Percentiles rank a stretch among this genome's conserved stretches.
These are phyloP conservation scores for Mycena indigotica DNA, from an alignment of 768 basidiomycete species.

Conservation along the genomic window DNA sequence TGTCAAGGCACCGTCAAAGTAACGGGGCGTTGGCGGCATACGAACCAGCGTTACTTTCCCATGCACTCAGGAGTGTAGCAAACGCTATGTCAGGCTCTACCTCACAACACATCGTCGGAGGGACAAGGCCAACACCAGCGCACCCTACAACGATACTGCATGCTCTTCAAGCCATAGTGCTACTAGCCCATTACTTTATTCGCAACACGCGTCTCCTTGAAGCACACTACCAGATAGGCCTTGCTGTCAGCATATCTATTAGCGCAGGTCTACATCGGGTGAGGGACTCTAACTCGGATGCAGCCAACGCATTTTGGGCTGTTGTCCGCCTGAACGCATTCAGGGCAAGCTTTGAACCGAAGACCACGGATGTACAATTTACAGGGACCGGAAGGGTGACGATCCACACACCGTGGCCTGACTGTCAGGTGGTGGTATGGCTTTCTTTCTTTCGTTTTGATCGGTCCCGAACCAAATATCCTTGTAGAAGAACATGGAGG, in stretches of 20 bases:
- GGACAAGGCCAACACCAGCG: slow-evolving; percentile 13
- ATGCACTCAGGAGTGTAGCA: slow-evolving; percentile 35
- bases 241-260: slow-evolving; percentile 36
- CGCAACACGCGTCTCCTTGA: slow-evolving; percentile 39
- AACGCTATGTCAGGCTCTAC: slow-evolving; percentile 33
- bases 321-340: slow-evolving; percentile 36
- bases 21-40: slow-evolving; percentile 26
- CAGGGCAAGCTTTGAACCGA: slow-evolving; percentile 31
- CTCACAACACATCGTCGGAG: no score
- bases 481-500: background rate
- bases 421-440: background rate
- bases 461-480: background rate
- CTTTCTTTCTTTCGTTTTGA: background rate
- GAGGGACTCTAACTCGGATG: slow-evolving; percentile 4
- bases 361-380: slow-evolving; percentile 38
- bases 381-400: slow-evolving; percentile 30
- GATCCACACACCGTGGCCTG: slow-evolving; percentile 21
- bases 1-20: background rate
- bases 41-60: slow-evolving; percentile 37
- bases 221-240: slow-evolving; percentile 46
- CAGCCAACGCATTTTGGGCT: slow-evolving; percentile 11
- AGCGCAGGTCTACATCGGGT: slow-evolving; percentile 30
- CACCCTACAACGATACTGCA: slow-evolving; percentile 31
- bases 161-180: slow-evolving; percentile 40
- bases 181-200: slow-evolving; percentile 49